A percentile compares a stretch with the other conserved stretches of the same genome.
phyloP scores from a whole-genome alignment of 176 grass and related monocot species.

The Triticum monococcum region DNA sequence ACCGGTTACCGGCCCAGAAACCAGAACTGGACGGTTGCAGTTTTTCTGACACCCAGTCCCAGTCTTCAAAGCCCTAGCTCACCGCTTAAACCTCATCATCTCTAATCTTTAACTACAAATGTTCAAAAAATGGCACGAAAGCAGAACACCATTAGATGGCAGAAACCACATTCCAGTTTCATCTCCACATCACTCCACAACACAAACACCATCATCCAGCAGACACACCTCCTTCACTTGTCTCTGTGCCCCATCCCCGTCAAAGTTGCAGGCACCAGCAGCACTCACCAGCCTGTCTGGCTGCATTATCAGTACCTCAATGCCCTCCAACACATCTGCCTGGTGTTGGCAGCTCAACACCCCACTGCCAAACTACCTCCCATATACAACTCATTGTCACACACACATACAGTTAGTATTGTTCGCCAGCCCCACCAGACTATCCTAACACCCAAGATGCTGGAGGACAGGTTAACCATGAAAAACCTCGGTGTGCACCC shows the following conservation, averaged over 20 bases:
- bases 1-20: background rate
- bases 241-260: background rate
- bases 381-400: background rate
- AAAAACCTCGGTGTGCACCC: background rate
- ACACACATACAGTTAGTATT: background rate
- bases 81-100: background rate
- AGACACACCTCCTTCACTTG: background rate
- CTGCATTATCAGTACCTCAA: background rate
- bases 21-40: background rate
- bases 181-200: background rate
- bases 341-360: background rate
- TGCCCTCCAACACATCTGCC: background rate
- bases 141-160: background rate
- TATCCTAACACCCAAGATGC: constrained; percentile 1
- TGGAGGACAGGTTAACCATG: background rate
- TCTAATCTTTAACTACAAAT: background rate
- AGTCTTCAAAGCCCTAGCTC: background rate
- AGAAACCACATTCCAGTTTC: background rate
- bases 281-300: background rate
- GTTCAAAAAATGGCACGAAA: background rate
- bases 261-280: background rate
- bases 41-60: background rate
- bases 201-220: background rate
- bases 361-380: background rate
- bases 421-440: background rate